These are phyloP conservation scores for Verbena officinalis DNA, from an alignment of 257 asterid genomes.

Conservation along the genomic window DNA sequence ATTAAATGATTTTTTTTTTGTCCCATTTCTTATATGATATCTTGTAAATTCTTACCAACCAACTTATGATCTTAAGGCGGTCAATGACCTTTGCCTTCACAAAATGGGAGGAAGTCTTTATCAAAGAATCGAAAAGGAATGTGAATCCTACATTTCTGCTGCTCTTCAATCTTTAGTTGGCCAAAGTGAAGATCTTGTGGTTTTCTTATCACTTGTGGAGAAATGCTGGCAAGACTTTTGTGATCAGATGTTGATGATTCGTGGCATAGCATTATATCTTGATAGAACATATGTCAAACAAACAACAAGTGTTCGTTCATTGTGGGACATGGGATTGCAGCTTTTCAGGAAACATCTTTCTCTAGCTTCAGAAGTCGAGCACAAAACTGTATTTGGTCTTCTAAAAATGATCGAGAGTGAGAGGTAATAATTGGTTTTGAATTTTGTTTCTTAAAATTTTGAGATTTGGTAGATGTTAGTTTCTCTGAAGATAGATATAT, in stretches of 20 bases:
- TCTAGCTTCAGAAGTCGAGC: slow-evolving; percentile 89
- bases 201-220: slow-evolving; percentile 90
- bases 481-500: too few species aligned
- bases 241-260: slow-evolving; percentile 94
- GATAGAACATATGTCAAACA: slow-evolving; percentile 97
- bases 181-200: slow-evolving; percentile 89
- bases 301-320: slow-evolving; percentile 79
- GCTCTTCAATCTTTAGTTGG: slow-evolving; percentile 84
- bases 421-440: slow-evolving; percentile 49
- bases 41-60: slow-evolving; percentile 30
- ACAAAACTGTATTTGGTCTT: slow-evolving; percentile 89
- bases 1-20: background rate
- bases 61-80: slow-evolving; percentile 59
- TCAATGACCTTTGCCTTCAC: slow-evolving; percentile 89
- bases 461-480: too few species aligned
- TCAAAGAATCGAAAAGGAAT: slow-evolving; percentile 81
- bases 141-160: slow-evolving; percentile 74
- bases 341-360: slow-evolving; percentile 92
- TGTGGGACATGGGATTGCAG: slow-evolving; percentile 99
- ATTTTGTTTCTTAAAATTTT: too few species aligned
- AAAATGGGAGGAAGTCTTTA: slow-evolving; percentile 94
- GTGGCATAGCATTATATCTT: slow-evolving; percentile 90
- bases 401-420: slow-evolving; percentile 90
- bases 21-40: slow-evolving; percentile 16
- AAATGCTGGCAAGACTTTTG: slow-evolving; percentile 97